Evolutionary conservation across 2,329 filamentous ascomycete species (phyloP), one percentile per base, ranked within the genome.

Genomic region (Venturia carpophila): DNA sequence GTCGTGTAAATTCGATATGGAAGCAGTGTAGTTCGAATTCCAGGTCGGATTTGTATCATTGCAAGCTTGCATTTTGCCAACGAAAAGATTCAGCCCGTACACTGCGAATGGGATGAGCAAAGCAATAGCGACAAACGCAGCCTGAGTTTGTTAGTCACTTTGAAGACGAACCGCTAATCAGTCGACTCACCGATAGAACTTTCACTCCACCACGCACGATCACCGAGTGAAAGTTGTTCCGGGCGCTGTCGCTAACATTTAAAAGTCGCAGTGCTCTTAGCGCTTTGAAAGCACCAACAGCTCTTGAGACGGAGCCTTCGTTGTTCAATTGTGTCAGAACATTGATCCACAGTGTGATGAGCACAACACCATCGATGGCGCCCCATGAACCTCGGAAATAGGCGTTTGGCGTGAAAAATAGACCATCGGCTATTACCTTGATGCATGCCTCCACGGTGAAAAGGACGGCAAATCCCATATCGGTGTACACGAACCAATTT

Each of bases 341-440:
- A 71, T 96, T 97, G 73, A 97, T 88, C 93, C 94, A 97, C 10
- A 99, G 83, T 0, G 94, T 97, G 65, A 96, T 79, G 63, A 99
- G 80, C 69, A 99, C 94, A 56, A 97, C 77, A 0, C 89, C 91
- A 73, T 99, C 94, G 69, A 99, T 97, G 67, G 96, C 87, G 7
- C 94, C 95, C 94, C 94, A 99, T 0, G 92, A 93, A 72, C 93
- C 93, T 71, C 94, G 87, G 74, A 97, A 91, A 73, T 96, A 99
- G 2, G 95, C 95, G 76, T 99, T 97, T 0, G 94, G 94, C 0
- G 94, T 97, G 85, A 91, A 97, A 74, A 97, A 89, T 71, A 96
- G 89, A 9, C 94, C 94, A 77, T 99, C 94, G 0, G 94, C 94
- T 70, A 99, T 86, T 65, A 96, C 87, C 75, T 99, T 99, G 78